Conservation (phyloP, 768 basidiomycete genomes). For the Tremella fuciformis region DNA sequence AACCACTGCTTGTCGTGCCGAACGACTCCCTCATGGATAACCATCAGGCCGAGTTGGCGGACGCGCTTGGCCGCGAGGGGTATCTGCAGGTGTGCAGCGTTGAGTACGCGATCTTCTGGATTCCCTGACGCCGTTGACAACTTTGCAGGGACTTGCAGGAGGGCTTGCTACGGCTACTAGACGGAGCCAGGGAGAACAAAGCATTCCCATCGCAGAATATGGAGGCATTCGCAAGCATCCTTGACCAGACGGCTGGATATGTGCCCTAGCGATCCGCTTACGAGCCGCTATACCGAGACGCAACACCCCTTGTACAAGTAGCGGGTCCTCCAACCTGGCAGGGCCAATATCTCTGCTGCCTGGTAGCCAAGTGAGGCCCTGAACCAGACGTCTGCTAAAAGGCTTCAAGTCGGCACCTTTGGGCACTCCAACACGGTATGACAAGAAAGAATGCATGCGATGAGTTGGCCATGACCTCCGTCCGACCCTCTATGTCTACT, state of each 20-base stretch:
- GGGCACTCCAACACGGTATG: no score
- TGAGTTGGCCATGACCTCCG: no score
- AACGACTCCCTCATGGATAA: constrained; percentile 86
- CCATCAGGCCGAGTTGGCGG: constrained; percentile 86
- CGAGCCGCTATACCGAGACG: no score
- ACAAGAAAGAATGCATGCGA: no score
- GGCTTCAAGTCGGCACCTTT: no score
- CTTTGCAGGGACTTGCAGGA: neutral
- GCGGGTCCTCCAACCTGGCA: no score
- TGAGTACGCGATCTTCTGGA: constrained; percentile 23
- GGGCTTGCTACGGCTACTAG: neutral
- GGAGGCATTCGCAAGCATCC: constrained; percentile 17
- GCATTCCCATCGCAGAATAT: constrained; percentile 2
- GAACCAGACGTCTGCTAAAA: no score
- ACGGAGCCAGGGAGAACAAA: neutral
- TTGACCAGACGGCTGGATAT: constrained; percentile 33
- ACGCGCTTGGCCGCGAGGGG: constrained; percentile 55
- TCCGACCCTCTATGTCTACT: constrained; percentile 7
- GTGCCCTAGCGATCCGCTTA: no score
- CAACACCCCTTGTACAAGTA: no score
- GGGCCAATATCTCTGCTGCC: no score
- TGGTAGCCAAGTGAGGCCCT: no score
- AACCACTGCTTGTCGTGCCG: constrained; percentile 79
- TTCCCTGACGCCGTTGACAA: neutral
- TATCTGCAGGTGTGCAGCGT: constrained; percentile 33